Conservation (phyloP, 2,329 filamentous ascomycete species). For the Diaporthe sp. region DNA sequence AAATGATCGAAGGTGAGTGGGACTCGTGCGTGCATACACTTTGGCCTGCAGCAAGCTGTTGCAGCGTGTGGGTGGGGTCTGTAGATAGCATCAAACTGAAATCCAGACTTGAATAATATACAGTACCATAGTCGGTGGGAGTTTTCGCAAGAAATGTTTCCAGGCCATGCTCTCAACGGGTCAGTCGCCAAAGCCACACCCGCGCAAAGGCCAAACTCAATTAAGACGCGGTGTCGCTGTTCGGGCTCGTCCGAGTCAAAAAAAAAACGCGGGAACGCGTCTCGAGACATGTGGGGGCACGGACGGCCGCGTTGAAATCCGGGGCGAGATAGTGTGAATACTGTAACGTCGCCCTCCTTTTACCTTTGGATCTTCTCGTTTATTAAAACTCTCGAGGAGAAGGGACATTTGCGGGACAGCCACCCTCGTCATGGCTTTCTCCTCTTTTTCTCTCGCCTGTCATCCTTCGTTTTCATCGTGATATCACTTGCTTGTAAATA, state of each 20-base stretch:
- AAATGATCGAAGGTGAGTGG: neutral
- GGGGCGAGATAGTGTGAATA: neutral
- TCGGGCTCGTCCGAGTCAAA: neutral
- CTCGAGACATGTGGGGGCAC: constrained; percentile 21
- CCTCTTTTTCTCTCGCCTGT: neutral
- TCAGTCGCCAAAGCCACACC: neutral
- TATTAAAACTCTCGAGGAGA: neutral
- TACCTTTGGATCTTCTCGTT: neutral
- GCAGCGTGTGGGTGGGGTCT: neutral
- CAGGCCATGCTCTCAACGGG: neutral
- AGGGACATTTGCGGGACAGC: neutral
- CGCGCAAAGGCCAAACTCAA: neutral
- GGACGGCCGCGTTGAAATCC: constrained; percentile 14
- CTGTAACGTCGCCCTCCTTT: neutral
- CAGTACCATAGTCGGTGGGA: neutral
- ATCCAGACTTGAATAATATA: neutral
- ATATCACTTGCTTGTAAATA: constrained; percentile 3
- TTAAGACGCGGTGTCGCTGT: constrained; percentile 25
- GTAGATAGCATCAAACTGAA: constrained; percentile 4
- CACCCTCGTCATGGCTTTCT: neutral
- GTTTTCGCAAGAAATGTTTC: neutral
- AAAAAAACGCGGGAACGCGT: constrained; percentile 27
- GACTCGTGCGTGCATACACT: neutral
- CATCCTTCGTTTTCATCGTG: neutral
- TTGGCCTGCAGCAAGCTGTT: neutral